Evolutionary conservation across 1,284 basidiomycete genomes (phyloP).

Genomic region (Pseudozyma thailandica): DNA sequence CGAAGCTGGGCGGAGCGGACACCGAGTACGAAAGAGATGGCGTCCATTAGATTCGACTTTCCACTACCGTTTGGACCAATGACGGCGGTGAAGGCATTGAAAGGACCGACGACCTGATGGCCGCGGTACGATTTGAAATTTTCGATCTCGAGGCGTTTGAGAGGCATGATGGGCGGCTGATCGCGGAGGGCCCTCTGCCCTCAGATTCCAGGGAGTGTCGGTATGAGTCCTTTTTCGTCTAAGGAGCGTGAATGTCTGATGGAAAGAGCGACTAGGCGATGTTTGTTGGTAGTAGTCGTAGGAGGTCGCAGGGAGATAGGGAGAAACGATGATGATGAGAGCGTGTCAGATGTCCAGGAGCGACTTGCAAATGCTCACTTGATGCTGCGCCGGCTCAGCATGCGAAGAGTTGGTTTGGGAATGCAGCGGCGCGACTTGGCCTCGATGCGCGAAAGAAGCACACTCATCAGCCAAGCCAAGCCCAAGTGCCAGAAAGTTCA

Average conservation of each 20-base stretch:
- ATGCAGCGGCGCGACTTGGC: not conserved
- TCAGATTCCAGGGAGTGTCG: slow-evolving; percentile 7
- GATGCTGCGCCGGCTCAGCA: no score
- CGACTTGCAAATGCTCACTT: no score
- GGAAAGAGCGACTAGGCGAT: not conserved
- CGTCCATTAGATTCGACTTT: slow-evolving; percentile 99
- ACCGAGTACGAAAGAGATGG: slow-evolving; percentile 97
- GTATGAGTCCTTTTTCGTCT: slow-evolving; percentile 1
- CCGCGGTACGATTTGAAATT: slow-evolving; percentile 76
- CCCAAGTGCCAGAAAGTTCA: slow-evolving; percentile 3
- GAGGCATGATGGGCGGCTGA: slow-evolving; percentile 56
- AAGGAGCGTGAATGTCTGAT: not conserved
- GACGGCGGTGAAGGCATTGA: slow-evolving; percentile 90
- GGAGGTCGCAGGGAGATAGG: not conserved
- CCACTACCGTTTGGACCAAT: slow-evolving; percentile 98
- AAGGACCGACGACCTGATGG: slow-evolving; percentile 87
- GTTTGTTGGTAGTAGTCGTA: no score
- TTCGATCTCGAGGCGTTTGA: slow-evolving; percentile 64
- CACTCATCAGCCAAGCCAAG: slow-evolving; percentile 3
- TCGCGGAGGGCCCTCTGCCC: slow-evolving; percentile 32
- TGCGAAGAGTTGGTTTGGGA: not conserved
- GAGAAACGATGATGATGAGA: slow-evolving; percentile 1
- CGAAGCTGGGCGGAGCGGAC: slow-evolving; percentile 92
- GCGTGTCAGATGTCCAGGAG: not conserved
- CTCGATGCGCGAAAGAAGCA: not conserved